Evolutionary conservation across 2,329 filamentous ascomycete species (phyloP).

Genomic region (Elsinoe batatas): DNA sequence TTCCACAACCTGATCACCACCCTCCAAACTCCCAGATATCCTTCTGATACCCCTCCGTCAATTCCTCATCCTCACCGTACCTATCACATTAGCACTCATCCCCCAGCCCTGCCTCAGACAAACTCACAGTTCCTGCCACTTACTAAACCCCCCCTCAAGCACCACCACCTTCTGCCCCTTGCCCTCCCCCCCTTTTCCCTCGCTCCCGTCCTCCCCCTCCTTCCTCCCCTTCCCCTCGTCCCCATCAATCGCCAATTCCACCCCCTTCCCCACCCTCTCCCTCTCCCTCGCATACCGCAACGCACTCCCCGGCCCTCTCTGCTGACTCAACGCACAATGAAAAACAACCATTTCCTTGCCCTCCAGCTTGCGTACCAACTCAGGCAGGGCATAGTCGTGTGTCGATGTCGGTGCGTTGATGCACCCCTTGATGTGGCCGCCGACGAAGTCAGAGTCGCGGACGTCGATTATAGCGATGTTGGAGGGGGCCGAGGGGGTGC

Average conservation of each 20-base stretch:
- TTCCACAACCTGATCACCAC: background rate
- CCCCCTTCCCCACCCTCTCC: slow-evolving; percentile 39
- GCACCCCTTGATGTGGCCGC: slow-evolving; percentile 75
- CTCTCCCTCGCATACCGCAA: slow-evolving; percentile 67
- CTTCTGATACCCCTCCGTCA: slow-evolving; percentile 77
- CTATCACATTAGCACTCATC: slow-evolving; percentile 20
- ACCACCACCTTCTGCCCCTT: slow-evolving; percentile 64
- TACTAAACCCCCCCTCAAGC: slow-evolving; percentile 71
- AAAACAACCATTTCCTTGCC: slow-evolving; percentile 81
- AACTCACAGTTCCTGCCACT: slow-evolving; percentile 70
- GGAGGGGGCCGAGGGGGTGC: slow-evolving; percentile 17
- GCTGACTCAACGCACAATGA: slow-evolving; percentile 86
- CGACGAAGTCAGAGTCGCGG: slow-evolving; percentile 79
- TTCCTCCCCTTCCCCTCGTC: slow-evolving; percentile 13
- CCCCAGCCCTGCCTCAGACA: background rate
- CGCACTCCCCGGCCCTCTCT: slow-evolving; percentile 77
- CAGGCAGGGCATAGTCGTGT: slow-evolving; percentile 68
- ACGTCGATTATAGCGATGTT: slow-evolving; percentile 74
- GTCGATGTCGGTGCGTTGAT: slow-evolving; percentile 62
- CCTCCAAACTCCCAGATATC: slow-evolving; percentile 60
- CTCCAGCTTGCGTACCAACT: slow-evolving; percentile 66
- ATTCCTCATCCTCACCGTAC: slow-evolving; percentile 63
- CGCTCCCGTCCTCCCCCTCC: slow-evolving; percentile 10
- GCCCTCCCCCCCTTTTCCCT: slow-evolving; percentile 22
- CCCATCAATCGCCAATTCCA: slow-evolving; percentile 9